Evolutionary conservation across 176 grass and related monocot genomes (phyloP), one percentile per base, ranked within the genome.

Genomic region (sorghum (Sorghum bicolor)): DNA sequence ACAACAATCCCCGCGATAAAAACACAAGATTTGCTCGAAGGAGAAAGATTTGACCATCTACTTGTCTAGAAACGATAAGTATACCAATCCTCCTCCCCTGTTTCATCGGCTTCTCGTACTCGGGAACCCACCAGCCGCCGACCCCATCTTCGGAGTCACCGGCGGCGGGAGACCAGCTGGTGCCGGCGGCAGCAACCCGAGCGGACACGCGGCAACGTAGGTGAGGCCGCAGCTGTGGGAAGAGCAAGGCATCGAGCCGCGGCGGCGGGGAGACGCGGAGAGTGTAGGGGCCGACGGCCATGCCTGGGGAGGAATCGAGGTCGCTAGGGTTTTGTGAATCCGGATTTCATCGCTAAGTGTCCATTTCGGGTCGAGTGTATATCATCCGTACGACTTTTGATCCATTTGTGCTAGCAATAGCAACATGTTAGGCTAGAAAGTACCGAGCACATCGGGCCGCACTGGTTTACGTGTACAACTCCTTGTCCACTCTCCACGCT

Each of bases 121-220:
- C 82, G 45, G 89, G 72, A 31, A 84, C 17, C 82, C 53, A 47
- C 85, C 85, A 88, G 64, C 77, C 89, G 29, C 85, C 77, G 58
- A 88, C 34, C 57, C 82, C 77, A 12, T 85, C 89, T 17, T 70
- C 77, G 7, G 63, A 70, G 55, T 26, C 60, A 58, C 30, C 60
- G 75, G 10, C 47, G 17, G 37, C 17, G 25, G 80, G 31, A 8
- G 26, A 80, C 88, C 88, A 83, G 75, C 84, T 79, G 33, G 26
- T 32, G 43, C 71, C 16, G 43, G 43, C 8, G 1, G 74, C 80
- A 28, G 80, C 12, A 26, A 50, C 73, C 78, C 66, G 82, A 1
- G 67, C 15, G 10, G 28, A 15, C 37, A 24, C 17, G 31, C 74
- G 68, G 67, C 79, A 58, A 60, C 72, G 55, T 17, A 67, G 37